Evolutionary conservation across 106 monocot genomes (phyloP), one percentile per base, ranked within the genome.

Genomic region (Posidonia australis): DNA sequence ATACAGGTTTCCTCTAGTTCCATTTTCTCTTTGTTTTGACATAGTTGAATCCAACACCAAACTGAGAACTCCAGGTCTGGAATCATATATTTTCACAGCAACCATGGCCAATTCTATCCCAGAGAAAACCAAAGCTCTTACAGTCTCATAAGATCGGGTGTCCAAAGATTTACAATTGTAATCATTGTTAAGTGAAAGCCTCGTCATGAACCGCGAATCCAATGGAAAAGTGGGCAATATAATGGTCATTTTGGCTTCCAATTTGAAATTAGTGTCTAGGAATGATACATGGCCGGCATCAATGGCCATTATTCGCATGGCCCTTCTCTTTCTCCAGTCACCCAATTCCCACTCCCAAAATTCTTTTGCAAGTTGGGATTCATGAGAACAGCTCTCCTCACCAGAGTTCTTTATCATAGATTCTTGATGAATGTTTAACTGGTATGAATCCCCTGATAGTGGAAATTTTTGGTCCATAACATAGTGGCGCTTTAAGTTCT

Each of bases 331-430:
- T 70, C 96, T 90, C 96, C 96, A 98, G 46, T 98, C 96, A 67
- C 85, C 90, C 90, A 98, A 91, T 70, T 98, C 96, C 96, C 96
- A 98, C 63, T 98, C 96, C 96, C 96, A 98, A 61, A 98, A 98
- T 69, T 98, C 91, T 46, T 81, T 73, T 5, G 70, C 13, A 58
- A 63, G 30, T 52, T 73, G 43, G 62, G 22, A 49, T 53, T 79
- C 70, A 12, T 45, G 19, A 20, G 80, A 82, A 69, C 89, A 94
- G 60, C 68, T 70, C 24, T 76, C 63, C 27, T 42, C 54, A 69
- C 45, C 23, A 19, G 20, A 16, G 22, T 54, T 49, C 47, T 24
- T 63, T 3, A 32, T 2, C 27, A 51, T 62, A 62, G 44, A 44
- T 47, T 67, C 76, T 77, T 79, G 52, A 44, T 83, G 82, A 29